A percentile compares a stretch with the other conserved stretches of the same genome.
These are phyloP conservation scores for Phoma sp. DNA, from an alignment of 2,329 filamentous ascomycete genomes.

Conservation along the genomic window DNA sequence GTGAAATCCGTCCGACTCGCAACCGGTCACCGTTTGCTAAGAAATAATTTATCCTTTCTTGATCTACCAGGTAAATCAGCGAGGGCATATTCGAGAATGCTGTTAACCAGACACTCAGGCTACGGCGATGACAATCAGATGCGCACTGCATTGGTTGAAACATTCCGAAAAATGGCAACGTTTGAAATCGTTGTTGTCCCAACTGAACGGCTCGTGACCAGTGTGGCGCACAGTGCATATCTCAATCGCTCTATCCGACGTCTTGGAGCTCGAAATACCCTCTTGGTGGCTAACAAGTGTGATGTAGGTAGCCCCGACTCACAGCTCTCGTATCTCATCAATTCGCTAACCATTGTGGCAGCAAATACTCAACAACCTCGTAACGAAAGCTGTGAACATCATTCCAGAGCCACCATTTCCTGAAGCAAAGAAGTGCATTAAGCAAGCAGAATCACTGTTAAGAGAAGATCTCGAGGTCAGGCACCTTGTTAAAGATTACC, in stretches of 20 bases:
- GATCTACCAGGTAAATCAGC: slow-evolving; percentile 21
- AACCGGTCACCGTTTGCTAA: slow-evolving; percentile 20
- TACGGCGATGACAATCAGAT: slow-evolving; percentile 26
- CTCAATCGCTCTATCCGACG: slow-evolving; percentile 12
- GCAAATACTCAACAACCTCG: too few species aligned
- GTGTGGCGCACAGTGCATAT: slow-evolving; percentile 4
- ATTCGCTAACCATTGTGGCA: too few species aligned
- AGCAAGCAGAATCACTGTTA: not conserved
- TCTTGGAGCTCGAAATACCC: slow-evolving; percentile 11
- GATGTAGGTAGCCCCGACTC: slow-evolving; percentile 12
- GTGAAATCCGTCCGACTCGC: slow-evolving; percentile 13
- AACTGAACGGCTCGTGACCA: slow-evolving; percentile 5
- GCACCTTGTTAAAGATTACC: not conserved
- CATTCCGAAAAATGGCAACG: slow-evolving; percentile 14
- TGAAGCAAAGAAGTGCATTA: not conserved
- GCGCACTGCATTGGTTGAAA: slow-evolving; percentile 17
- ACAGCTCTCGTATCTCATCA: too few species aligned
- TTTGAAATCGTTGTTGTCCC: slow-evolving; percentile 24
- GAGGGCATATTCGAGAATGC: too few species aligned
- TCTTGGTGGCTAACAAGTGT: slow-evolving; percentile 20
- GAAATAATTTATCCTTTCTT: slow-evolving; percentile 13
- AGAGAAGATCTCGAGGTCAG: not conserved
- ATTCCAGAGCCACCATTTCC: not conserved
- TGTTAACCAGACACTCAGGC: too few species aligned
- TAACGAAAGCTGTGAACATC: not conserved